Conservation (phyloP, 139 green algal species). For the Chlorella sp. region DNA sequence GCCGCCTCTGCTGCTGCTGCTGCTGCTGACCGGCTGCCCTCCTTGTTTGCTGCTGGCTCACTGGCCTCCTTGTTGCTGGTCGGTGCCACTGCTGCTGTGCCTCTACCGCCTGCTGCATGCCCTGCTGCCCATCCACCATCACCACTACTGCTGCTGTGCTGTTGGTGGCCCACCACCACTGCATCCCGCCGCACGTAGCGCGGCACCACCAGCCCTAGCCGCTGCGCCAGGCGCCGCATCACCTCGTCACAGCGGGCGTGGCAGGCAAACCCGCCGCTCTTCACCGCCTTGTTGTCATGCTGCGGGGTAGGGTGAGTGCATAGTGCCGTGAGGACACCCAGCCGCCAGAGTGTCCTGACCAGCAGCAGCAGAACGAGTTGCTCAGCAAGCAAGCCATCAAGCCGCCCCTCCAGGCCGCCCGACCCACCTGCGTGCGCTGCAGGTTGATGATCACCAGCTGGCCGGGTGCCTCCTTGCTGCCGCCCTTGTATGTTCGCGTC, state of each 20-base stretch:
- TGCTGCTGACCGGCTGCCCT: too few species aligned
- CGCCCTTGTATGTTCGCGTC: conserved; percentile 40
- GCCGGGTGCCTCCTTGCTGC: conserved; percentile 49
- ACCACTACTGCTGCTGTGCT: background rate
- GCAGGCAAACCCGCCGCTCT: conserved; percentile 51
- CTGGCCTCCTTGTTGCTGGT: background rate
- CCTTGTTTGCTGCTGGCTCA: conserved; percentile 16
- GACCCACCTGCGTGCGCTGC: conserved; percentile 64
- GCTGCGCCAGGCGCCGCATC: conserved; percentile 55
- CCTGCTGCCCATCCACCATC: background rate
- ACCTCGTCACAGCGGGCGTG: conserved; percentile 50
- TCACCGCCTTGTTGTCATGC: conserved; percentile 62
- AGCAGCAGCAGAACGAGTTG: background rate
- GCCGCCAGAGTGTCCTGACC: too few species aligned
- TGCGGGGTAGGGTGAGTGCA: conserved; percentile 31
- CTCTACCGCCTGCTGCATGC: too few species aligned
- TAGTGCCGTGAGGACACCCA: too few species aligned
- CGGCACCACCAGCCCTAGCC: conserved; percentile 53
- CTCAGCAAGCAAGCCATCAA: background rate
- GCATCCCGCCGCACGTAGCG: conserved; percentile 48
- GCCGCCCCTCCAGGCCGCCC: background rate
- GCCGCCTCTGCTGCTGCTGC: background rate
- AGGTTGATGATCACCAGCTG: conserved; percentile 93
- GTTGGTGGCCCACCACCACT: conserved; percentile 40
- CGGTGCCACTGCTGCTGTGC: background rate